Evolutionary conservation across 805 yeast genomes (phyloP), one percentile per base, ranked within the genome.

Genomic region (Candida broadrunensis): DNA sequence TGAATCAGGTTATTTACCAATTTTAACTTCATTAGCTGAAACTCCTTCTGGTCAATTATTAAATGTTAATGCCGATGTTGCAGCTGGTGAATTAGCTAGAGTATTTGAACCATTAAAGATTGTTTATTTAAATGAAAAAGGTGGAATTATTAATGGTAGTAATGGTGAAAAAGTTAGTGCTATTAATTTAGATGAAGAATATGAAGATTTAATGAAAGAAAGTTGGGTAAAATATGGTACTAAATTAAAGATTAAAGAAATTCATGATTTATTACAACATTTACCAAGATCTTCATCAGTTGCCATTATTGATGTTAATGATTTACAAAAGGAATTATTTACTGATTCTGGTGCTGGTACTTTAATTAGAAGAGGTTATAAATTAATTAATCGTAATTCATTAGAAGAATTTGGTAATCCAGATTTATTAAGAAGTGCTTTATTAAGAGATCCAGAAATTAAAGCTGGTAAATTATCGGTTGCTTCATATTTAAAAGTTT

Each of bases 331-430:
- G 63, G 99, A 93, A 67, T 78, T 93, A 58, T 93, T 93, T 70
- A 93, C 99, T 31, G 99, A 93, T 64, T 85, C 96, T 14, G 99
- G 99, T 65, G 99, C 99, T 23, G 99, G 99, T 60, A 93, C 99
- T 35, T 76, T 93, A 72, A 89, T 93, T 55, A 85, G 99, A 77
- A 83, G 99, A 66, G 99, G 99, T 47, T 88, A 91, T 71, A 88
- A 88, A 68, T 75, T 93, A 50, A 63, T 84, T 43, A 82, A 80
- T 55, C 81, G 88, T 61, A 76, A 79, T 55, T 77, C 85, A 17
- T 68, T 89, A 40, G 65, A 72, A 29, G 91, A 86, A 47, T 85
- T 90, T 60, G 61, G 70, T 26, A 79, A 82, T 44, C 78, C 88
- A n/a, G 96, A 87, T 57, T 68, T 80, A 39, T 77, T 93, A 52